Percentiles rank a stretch among this genome's conserved stretches.
phyloP scores from a whole-genome alignment of 768 basidiomycete species.

The Tylopilus plumbeoviolaceoides region DNA sequence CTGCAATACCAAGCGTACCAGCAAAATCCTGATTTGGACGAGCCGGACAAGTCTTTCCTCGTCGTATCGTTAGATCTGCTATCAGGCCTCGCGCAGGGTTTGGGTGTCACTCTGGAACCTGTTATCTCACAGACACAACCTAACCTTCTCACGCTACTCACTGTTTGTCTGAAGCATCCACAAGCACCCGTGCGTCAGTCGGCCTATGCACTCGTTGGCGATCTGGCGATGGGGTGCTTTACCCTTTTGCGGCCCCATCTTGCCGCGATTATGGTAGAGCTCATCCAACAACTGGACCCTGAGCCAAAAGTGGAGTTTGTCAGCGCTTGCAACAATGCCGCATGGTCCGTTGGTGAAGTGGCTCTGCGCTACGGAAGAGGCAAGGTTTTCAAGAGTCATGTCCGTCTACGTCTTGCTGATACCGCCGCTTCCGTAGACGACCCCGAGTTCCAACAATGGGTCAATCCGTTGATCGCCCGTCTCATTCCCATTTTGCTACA shows the following conservation, averaged over 20 bases:
- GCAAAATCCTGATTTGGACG: conserved; percentile 85
- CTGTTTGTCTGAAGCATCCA: conserved; percentile 90
- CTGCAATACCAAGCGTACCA: conserved; percentile 84
- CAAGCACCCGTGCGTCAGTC: conserved; percentile 95
- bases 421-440: conserved; percentile 47
- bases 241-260: conserved; percentile 78
- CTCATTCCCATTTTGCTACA: conserved; percentile 92
- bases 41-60: conserved; percentile 95
- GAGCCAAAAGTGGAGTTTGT: conserved; percentile 93
- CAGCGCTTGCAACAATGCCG: conserved; percentile 97
- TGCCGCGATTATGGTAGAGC: conserved; percentile 83
- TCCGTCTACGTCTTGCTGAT: conserved; percentile 2
- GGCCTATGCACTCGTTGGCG: conserved; percentile 96
- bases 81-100: conserved; percentile 92
- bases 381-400: conserved; percentile 23
- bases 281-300: conserved; percentile 86
- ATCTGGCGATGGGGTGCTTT: conserved; percentile 97
- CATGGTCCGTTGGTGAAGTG: conserved; percentile 99
- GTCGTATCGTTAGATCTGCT: conserved; percentile 97
- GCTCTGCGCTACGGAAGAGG: conserved; percentile 87
- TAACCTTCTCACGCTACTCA: conserved; percentile 74
- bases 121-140: conserved; percentile 70
- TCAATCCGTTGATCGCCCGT: conserved; percentile 78
- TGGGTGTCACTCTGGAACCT: conserved; percentile 73
- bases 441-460: conserved; percentile 88